phyloP scores from a whole-genome alignment of 2,329 filamentous ascomycete genomes.

The Claviceps pusilla region DNA sequence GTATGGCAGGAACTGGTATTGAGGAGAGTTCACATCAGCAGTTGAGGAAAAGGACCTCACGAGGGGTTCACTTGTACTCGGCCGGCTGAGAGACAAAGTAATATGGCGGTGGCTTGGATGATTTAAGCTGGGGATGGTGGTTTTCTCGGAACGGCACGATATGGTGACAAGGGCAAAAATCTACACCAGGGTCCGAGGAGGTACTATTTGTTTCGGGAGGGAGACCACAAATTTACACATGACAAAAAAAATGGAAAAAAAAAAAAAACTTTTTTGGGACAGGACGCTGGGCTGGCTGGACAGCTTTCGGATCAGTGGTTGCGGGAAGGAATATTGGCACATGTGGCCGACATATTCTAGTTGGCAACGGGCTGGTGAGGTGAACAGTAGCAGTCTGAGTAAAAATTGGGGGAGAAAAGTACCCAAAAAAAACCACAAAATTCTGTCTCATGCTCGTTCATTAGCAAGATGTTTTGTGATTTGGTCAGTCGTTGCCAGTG shows the following conservation, averaged over 20 bases:
- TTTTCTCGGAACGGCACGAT: background rate
- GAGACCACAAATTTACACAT: background rate
- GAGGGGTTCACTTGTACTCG: background rate
- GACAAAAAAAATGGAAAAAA: slow-evolving; percentile 1
- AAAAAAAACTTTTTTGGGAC: slow-evolving; percentile 15
- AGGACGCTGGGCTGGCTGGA: slow-evolving; percentile 8
- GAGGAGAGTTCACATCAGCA: background rate
- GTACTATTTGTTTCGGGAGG: background rate
- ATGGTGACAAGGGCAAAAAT: slow-evolving; percentile 1
- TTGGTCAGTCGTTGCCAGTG: background rate
- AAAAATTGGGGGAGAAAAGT: background rate
- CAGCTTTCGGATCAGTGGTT: slow-evolving; percentile 6
- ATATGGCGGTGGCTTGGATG: background rate
- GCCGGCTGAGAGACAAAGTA: background rate
- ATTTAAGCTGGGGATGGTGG: background rate
- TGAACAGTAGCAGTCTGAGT: slow-evolving; percentile 3
- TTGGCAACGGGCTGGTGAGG: background rate
- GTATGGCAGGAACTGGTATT: background rate
- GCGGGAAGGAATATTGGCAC: background rate
- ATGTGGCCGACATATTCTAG: background rate
- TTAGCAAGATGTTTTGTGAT: background rate
- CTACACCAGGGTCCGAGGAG: background rate
- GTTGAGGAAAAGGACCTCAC: background rate
- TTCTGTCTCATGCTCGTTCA: slow-evolving; percentile 1
- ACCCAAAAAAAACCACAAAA: background rate